Conservation (phyloP, 805 yeast genomes). For the Jamesozyma piceae region DNA sequence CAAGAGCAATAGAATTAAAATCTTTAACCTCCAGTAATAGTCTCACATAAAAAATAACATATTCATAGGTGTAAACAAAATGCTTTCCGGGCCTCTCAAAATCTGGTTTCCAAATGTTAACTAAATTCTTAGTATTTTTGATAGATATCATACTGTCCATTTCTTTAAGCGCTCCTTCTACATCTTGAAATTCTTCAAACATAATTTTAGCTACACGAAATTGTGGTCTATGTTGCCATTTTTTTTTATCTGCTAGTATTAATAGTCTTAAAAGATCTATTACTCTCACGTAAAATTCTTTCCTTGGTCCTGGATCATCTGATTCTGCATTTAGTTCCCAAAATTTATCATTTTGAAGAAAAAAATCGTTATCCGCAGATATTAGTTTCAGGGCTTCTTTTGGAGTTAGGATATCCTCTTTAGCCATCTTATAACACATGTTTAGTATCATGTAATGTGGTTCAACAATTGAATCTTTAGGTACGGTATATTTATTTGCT, state of each 20-base stretch:
- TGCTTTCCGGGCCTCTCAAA: slow-evolving; percentile 88
- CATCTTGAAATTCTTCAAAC: slow-evolving; percentile 44
- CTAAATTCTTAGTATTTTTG: slow-evolving; percentile 59
- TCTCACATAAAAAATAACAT: slow-evolving; percentile 53
- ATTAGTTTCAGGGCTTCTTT: slow-evolving; percentile 35
- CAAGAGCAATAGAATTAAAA: slow-evolving; percentile 45
- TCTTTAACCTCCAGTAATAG: slow-evolving; percentile 47
- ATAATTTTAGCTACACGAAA: slow-evolving; percentile 59
- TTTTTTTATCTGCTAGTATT: slow-evolving; percentile 57
- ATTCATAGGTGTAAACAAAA: slow-evolving; percentile 65
- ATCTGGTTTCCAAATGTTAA: slow-evolving; percentile 91
- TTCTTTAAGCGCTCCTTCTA: slow-evolving; percentile 49
- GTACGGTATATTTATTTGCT: slow-evolving; percentile 31
- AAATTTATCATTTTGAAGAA: slow-evolving; percentile 16
- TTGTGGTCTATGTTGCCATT: slow-evolving; percentile 86
- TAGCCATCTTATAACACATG: slow-evolving; percentile 46
- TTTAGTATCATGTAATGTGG: slow-evolving; percentile 66
- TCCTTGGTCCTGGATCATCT: slow-evolving; percentile 9
- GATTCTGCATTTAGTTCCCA: slow-evolving; percentile 15
- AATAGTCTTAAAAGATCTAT: slow-evolving; percentile 41
- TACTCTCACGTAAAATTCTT: slow-evolving; percentile 33
- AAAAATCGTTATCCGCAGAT: slow-evolving; percentile 29
- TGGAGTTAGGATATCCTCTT: slow-evolving; percentile 28
- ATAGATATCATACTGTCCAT: slow-evolving; percentile 55
- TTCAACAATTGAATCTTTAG: slow-evolving; percentile 56